A percentile compares a stretch with the other conserved stretches of the same genome.
Conservation (phyloP, 345 rosid species). For the Citrus maxima region DNA sequence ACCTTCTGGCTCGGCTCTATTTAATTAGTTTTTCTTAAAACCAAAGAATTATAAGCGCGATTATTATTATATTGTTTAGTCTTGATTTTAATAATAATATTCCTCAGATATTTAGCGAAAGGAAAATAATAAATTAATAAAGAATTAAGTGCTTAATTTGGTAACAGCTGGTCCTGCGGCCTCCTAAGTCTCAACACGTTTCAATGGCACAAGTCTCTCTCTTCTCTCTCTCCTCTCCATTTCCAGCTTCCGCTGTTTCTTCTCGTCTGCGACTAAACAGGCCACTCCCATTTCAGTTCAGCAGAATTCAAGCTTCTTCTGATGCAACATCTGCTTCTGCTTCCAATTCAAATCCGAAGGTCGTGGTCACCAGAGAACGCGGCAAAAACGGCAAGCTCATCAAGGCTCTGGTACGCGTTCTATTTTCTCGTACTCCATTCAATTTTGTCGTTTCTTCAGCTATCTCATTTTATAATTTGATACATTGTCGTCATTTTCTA, state of each 20-base stretch:
- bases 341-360: conserved; percentile 46
- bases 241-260: conserved; percentile 18
- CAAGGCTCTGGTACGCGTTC: conserved; percentile 53
- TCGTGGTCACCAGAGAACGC: conserved; percentile 88
- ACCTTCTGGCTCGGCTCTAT: neutral
- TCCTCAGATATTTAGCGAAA: neutral
- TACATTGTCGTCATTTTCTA: neutral
- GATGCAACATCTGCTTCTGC: conserved; percentile 10
- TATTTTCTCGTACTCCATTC: neutral
- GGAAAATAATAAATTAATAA: conserved; percentile 4
- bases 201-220: conserved; percentile 34
- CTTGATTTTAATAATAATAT: neutral
- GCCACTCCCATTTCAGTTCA: conserved; percentile 9
- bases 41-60: neutral
- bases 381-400: conserved; percentile 90
- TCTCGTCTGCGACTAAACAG: conserved; percentile 20
- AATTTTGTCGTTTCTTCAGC: neutral
- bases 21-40: neutral
- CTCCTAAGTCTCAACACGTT: conserved; percentile 21
- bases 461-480: neutral
- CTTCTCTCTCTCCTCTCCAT: conserved; percentile 21
- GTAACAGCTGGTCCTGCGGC: conserved; percentile 24
- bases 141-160: conserved; percentile 13
- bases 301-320: conserved; percentile 25
- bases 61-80: no score